Conservation (phyloP, 441 rosid species). For the Croton laevigatus region DNA sequence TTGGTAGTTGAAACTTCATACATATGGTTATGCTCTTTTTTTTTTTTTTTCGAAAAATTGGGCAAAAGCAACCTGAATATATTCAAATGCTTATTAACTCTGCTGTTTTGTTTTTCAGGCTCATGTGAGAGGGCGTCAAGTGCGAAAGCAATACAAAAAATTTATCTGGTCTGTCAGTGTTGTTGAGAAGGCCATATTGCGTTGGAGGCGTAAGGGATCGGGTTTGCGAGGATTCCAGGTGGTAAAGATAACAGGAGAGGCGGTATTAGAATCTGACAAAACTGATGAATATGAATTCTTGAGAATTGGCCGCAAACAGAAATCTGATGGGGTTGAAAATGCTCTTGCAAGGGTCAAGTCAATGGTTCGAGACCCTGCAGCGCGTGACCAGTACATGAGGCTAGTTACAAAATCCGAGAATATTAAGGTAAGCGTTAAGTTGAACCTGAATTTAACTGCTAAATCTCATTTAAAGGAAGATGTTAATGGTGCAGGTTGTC, state of each 20-base stretch:
- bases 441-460: neutral
- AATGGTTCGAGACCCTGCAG: constrained; percentile 55
- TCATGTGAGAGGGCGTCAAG: constrained; percentile 87
- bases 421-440: constrained; percentile 31
- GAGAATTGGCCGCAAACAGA: constrained; percentile 66
- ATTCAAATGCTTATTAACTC: constrained; percentile 8
- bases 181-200: constrained; percentile 75
- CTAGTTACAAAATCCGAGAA: constrained; percentile 36
- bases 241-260: constrained; percentile 23
- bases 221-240: constrained; percentile 75
- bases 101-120: constrained; percentile 46
- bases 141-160: constrained; percentile 65
- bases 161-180: constrained; percentile 86
- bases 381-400: constrained; percentile 66
- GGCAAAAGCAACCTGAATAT: neutral
- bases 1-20: neutral
- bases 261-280: constrained; percentile 29
- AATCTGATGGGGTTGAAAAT: constrained; percentile 48
- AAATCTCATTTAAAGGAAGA: neutral
- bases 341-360: constrained; percentile 60
- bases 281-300: constrained; percentile 74
- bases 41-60: neutral
- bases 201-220: constrained; percentile 84
- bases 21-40: neutral
- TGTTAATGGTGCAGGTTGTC: neutral